Evolutionary conservation across 2,329 filamentous ascomycete species (phyloP).

Genomic region (Arthrocladium fulminans): DNA sequence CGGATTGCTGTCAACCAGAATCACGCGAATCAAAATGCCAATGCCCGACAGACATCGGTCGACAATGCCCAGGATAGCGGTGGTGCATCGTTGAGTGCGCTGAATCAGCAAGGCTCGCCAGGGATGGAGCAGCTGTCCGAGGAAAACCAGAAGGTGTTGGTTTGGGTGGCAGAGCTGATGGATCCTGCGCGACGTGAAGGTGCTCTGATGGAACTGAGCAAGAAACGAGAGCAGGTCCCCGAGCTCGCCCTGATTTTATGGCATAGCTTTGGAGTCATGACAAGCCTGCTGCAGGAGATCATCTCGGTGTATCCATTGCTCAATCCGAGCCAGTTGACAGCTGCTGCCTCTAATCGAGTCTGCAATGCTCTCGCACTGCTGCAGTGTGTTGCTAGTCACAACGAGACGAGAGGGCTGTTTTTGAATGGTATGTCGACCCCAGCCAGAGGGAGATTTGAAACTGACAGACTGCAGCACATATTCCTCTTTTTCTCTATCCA

Average conservation of each 20-base stretch:
- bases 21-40: constrained; percentile 25
- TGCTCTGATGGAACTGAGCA: constrained; percentile 88
- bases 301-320: constrained; percentile 96
- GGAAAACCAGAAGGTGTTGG: constrained; percentile 85
- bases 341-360: constrained; percentile 92
- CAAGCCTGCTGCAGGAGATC: constrained; percentile 91
- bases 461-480: constrained; percentile 59
- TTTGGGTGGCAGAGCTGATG: constrained; percentile 84
- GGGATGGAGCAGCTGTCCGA: constrained; percentile 64
- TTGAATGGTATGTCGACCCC: constrained; percentile 61
- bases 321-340: constrained; percentile 93
- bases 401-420: constrained; percentile 88
- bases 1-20: constrained; percentile 61
- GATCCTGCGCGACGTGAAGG: constrained; percentile 81
- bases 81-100: constrained; percentile 15
- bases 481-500: constrained; percentile 93
- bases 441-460: background rate
- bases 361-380: constrained; percentile 94
- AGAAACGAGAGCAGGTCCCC: constrained; percentile 96
- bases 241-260: constrained; percentile 92
- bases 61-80: constrained; percentile 16
- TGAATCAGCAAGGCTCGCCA: constrained; percentile 19
- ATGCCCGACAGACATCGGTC: constrained; percentile 16
- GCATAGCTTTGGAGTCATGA: constrained; percentile 99
- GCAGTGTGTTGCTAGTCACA: constrained; percentile 95